Percentiles rank a stretch among this genome's conserved stretches.
Evolutionary conservation across 441 rosid species (phyloP).

Genomic region (Adansonia gregorii): DNA sequence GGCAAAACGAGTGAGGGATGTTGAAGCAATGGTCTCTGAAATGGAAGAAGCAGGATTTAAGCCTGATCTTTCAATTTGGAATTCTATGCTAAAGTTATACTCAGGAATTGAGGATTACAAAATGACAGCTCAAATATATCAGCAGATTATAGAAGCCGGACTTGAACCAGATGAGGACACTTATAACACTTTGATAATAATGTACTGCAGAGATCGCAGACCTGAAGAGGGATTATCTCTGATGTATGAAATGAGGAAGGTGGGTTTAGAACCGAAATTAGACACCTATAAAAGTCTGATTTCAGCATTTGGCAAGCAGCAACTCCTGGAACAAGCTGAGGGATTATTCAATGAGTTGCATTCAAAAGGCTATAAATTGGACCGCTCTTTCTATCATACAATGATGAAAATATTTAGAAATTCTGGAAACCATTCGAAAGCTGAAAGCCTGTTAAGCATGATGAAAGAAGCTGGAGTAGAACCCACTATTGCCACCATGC

Average conservation of each 20-base stretch:
- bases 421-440: constrained; percentile 73
- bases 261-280: constrained; percentile 74
- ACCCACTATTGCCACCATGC: constrained; percentile 87
- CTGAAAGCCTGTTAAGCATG: constrained; percentile 65
- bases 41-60: constrained; percentile 88
- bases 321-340: constrained; percentile 72
- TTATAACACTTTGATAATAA: constrained; percentile 74
- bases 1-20: constrained; percentile 84
- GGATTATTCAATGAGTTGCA: constrained; percentile 69
- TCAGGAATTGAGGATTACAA: constrained; percentile 74
- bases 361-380: constrained; percentile 70
- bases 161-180: constrained; percentile 86
- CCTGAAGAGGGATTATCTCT: constrained; percentile 82
- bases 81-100: constrained; percentile 85
- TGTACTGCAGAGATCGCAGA: constrained; percentile 89
- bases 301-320: constrained; percentile 83
- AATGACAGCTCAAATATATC: constrained; percentile 73
- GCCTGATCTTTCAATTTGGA: constrained; percentile 86
- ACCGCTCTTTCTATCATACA: constrained; percentile 85
- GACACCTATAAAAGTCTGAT: constrained; percentile 93
- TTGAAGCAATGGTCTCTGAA: constrained; percentile 86
- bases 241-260: constrained; percentile 78
- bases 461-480: constrained; percentile 88
- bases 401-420: constrained; percentile 91
- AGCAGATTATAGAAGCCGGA: constrained; percentile 64